Evolutionary conservation across 345 rosid species (phyloP), one percentile per base, ranked within the genome.

Genomic region (Eucalyptus sideroxylon): DNA sequence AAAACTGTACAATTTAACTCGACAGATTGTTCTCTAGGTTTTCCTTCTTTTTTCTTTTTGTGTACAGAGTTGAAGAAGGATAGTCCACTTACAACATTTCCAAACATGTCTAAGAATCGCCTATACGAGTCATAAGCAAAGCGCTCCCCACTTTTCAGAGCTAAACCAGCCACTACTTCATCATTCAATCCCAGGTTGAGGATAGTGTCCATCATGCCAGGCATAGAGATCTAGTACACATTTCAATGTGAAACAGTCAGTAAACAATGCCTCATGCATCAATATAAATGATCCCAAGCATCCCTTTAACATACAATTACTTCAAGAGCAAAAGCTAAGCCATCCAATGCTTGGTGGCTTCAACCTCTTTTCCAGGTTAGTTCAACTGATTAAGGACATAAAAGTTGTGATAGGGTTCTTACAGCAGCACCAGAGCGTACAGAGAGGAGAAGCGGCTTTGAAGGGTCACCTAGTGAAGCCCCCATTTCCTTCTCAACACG

Each of bases 161-260:
- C 96, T 92, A 96, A 93, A 86, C 96, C 97, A 23, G 92, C 93
- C 8, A 93, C 97, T 86, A 97, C 99, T 92, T 95, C 93, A 89
- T 98, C 98, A 90, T 98, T 97, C 60, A 97, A 92, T 55, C 99
- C 99, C 51, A 98, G 96, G 93, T 98, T 98, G 83, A 98, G 99
- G 88, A 98, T 97, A n/a, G 99, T 98, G 92, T 98, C 99, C 99
- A 98, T 98, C 99, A 98, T 98, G 50, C 99, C 99, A 49, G 99
- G 99, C 99, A 97, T 98, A 37, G 99, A 98, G 21, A 98, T 94
- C 99, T 98, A 17, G 44, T 34, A 69, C 82, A 17, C 82, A 69
- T 31, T 69, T 17, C 44, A 69, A 69, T 9, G 82, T 9, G 82
- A 69, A 69, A 69, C 26, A 69, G 21, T 69, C 82, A 34, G 44